Base-by-base conservation (phyloP, 495 filamentous ascomycete genomes). In the Podospora bellae-mahoneyi region DNA sequence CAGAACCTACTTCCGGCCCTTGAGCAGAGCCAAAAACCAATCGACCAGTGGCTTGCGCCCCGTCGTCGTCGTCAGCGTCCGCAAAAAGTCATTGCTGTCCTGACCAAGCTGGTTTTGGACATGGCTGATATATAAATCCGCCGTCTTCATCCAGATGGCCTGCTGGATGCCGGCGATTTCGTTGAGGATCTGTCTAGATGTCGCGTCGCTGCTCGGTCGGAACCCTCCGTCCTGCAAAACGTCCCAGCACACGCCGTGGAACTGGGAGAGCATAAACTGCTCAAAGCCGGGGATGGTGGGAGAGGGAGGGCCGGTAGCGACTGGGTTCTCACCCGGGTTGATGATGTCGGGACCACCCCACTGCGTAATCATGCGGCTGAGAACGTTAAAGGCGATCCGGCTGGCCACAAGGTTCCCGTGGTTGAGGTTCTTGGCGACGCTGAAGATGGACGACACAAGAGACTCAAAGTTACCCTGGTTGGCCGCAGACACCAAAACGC, bases 391-490 rank as follows among this genome's bases (percentile, higher is more conserved):
- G 1, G 94, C 91, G 67, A 96, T 87, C 66, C 94, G 79, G 64
- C 79, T 93, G 56, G 93, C 91, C 3, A 90, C 91, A 19, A 91
- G 87, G 67, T 89, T 91, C 55, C 81, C 82, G 54, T 83, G 81
- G 3, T 75, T 73, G 20, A 91, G 83, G 64, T 93, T 92, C 78
- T 89, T 90, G 61, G 94, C 87, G 65, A 97, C 90, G 70, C 90
- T 86, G 60, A 94, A 89, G 66, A 97, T 88, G 10, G 92, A 94
- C 19, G 86, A 85, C 69, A 98, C 89, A 66, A 98, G 84, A 4
- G 89, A 87, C 68, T 96, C 91, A 72, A 99, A 97, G 60, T 88
- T 89, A 53, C 86, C 84, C 81, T 97, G 93, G 78, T 99, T 99
- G 23, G 87, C 85, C 71, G 91, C 87, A 71, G 91, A 95, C 61